Percentiles rank a stretch among this genome's conserved stretches.
Conservation (phyloP, 2,329 filamentous ascomycete genomes). For the Diplocarpon mali region DNA sequence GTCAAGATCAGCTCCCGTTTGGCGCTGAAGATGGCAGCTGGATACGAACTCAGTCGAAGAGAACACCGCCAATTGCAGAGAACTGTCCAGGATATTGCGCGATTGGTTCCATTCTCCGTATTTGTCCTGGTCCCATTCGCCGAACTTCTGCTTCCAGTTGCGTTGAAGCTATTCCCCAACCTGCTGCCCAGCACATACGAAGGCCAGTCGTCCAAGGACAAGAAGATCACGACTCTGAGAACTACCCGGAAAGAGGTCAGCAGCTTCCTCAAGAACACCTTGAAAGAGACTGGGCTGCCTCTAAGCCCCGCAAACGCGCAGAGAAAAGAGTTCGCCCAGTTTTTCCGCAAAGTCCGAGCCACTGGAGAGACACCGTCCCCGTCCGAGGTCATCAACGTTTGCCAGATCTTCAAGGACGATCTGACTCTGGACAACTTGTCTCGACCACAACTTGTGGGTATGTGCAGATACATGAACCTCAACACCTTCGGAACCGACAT, state of each 20-base stretch:
- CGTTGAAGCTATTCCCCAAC: conserved; percentile 92
- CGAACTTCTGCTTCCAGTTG: conserved; percentile 82
- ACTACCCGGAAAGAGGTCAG: conserved; percentile 90
- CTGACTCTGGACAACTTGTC: conserved; percentile 94
- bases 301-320: conserved; percentile 75
- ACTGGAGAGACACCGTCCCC: conserved; percentile 83
- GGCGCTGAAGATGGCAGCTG: conserved; percentile 93
- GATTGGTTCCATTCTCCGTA: conserved; percentile 88
- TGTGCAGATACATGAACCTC: conserved; percentile 97
- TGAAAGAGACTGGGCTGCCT: conserved; percentile 88
- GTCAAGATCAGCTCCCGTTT: conserved; percentile 85
- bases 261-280: conserved; percentile 73
- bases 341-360: conserved; percentile 90
- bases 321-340: conserved; percentile 87
- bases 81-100: conserved; percentile 86
- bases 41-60: conserved; percentile 89
- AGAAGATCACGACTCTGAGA: conserved; percentile 71
- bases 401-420: conserved; percentile 98
- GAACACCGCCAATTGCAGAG: conserved; percentile 87
- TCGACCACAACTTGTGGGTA: conserved; percentile 87
- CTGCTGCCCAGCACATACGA: conserved; percentile 96
- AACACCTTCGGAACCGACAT: conserved; percentile 95
- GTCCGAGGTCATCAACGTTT: conserved; percentile 94
- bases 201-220: conserved; percentile 78
- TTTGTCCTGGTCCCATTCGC: conserved; percentile 96